Conservation (phyloP, 306 rosid species). For the Sesbania bispinosa region DNA sequence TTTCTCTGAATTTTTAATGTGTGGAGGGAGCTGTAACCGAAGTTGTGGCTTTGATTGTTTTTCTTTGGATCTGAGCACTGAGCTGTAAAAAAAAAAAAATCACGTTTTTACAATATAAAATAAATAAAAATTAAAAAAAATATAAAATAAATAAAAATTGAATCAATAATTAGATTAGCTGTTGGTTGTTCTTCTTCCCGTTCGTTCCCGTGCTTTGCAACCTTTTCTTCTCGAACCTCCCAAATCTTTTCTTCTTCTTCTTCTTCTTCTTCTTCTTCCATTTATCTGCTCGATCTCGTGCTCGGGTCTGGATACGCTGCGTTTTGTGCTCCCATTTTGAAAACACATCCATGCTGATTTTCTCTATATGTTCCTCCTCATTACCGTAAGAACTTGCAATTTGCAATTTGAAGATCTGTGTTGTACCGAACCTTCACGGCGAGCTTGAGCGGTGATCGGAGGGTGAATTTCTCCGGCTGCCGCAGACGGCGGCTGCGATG, state of each 20-base stretch:
- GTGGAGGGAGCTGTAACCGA: conserved; percentile 9
- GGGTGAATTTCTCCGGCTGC: background rate
- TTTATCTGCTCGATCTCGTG: conserved; percentile 31
- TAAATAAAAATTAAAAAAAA: background rate
- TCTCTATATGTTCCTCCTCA: background rate
- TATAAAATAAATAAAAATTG: conserved; percentile 9
- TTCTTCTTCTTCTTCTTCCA: too few relatives aligned
- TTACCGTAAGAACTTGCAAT: background rate
- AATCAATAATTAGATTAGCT: conserved; percentile 57
- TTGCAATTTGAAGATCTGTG: conserved; percentile 32
- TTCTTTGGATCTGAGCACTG: conserved; percentile 32
- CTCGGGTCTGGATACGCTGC: conserved; percentile 15
- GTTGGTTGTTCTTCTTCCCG: conserved; percentile 8
- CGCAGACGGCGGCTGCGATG: conserved; percentile 18
- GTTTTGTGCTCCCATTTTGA: conserved; percentile 4
- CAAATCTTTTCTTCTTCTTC: conserved; percentile 9
- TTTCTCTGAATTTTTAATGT: background rate
- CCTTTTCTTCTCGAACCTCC: conserved; percentile 27
- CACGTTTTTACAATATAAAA: background rate
- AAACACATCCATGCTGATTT: background rate
- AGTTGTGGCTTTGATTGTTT: conserved; percentile 47
- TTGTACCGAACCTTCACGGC: background rate
- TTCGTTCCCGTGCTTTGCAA: conserved; percentile 21
- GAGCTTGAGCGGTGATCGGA: conserved; percentile 32
- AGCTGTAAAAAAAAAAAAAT: conserved; percentile 1